Base-by-base conservation (phyloP, 108 stramenopile species). In the Conticribra weissflogii region DNA sequence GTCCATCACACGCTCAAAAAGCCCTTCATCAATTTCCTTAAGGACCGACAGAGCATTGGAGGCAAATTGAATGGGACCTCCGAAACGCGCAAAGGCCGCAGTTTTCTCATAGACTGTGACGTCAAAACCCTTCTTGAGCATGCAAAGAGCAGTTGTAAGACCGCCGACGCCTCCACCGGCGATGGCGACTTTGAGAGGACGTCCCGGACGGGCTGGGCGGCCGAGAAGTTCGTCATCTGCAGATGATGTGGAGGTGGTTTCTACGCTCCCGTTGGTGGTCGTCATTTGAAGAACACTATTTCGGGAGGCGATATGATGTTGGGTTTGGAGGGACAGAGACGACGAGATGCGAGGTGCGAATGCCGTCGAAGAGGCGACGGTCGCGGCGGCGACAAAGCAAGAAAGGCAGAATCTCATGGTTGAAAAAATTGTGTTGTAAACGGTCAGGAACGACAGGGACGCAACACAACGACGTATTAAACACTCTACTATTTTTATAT, bases 71-170 rank as follows among this genome's bases (percentile, higher is more conserved):
- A 98, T 98, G 9, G 98, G 98, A 22, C 98, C 98, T 14, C 98
- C 98, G 56, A 98, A 98, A 25, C 96, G 89, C 45, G 94, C 87
- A 81, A 97, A 98, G 51, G 90, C 88, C 3, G 85, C 81, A 1
- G 98, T 97, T 75, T 96, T 96, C 76, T 98, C 98, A 76, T 96
- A 97, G 7, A 98, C 93, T 0, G 96, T 96, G 2, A 97, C 97
- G 59, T 97, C 95, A 66, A 96, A 89, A 9, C 97, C 97, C 67
- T 90, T 87, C 83, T 93, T 94, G 54, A 97, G 83, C 91, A 97
- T 85, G 81, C 83, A 89, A 7, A 94, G 77, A 8, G 97, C 97
- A 15, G 92, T 63, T 15, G 96, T 96, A 48, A 98, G 76, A 34
- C 97, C 97, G 23, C 97, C 97, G 3, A 98, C 96, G 9, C 97